These are phyloP conservation scores for Fusarium pseudograminearum DNA, from an alignment of 2,329 filamentous ascomycete genomes.

Conservation along the genomic window DNA sequence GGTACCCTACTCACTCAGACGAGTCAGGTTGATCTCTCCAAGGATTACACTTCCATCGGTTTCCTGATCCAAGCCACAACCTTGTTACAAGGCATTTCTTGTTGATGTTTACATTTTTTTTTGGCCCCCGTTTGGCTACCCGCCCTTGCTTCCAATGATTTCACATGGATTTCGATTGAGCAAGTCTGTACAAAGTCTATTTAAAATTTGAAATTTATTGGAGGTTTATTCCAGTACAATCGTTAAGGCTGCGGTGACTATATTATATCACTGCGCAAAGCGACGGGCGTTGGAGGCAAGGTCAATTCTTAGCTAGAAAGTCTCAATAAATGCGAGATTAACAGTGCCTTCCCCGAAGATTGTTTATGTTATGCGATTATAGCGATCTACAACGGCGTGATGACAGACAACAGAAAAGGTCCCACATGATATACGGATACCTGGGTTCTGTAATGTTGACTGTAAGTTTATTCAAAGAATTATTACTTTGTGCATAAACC, in stretches of 20 bases:
- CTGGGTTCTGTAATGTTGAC: background rate
- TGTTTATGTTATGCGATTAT: background rate
- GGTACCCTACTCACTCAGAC: conserved; percentile 37
- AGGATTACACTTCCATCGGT: background rate
- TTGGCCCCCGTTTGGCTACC: background rate
- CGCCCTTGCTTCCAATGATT: background rate
- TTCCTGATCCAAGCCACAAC: background rate
- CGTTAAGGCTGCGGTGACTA: conserved; percentile 2
- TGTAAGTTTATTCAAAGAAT: background rate
- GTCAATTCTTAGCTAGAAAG: conserved; percentile 2
- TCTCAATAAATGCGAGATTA: conserved; percentile 7
- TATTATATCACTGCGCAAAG: conserved; percentile 3
- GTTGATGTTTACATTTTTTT: conserved; percentile 6
- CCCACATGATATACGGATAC: too few relatives aligned
- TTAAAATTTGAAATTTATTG: background rate
- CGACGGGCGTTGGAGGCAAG: conserved; percentile 11
- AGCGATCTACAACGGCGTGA: background rate
- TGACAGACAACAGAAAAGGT: background rate
- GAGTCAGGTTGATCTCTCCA: background rate
- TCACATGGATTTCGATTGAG: background rate
- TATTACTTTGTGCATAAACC: background rate
- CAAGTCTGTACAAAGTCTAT: conserved; percentile 6
- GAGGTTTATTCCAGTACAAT: background rate
- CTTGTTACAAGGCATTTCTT: background rate
- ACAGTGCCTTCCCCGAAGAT: background rate